These are phyloP conservation scores for Colletotrichum truncatum DNA, from an alignment of 2,329 filamentous ascomycete genomes.

Conservation along the genomic window DNA sequence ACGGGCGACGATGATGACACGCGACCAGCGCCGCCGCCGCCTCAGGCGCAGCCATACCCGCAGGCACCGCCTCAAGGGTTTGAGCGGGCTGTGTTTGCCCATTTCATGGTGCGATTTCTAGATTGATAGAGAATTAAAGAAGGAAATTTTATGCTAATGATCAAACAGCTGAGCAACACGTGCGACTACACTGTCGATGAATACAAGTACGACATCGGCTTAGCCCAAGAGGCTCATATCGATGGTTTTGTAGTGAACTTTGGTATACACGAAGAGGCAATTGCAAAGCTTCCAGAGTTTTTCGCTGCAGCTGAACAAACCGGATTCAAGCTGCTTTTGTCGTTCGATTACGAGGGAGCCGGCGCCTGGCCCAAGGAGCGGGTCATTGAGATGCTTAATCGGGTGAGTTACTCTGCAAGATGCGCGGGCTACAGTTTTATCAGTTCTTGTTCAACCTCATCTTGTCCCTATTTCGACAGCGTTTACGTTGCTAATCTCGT, in stretches of 20 bases:
- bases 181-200: conserved; percentile 21
- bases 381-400: conserved; percentile 21
- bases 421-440: too few species aligned
- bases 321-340: conserved; percentile 29
- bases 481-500: neutral
- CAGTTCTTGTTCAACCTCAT: too few species aligned
- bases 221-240: conserved; percentile 29
- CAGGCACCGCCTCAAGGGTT: conserved; percentile 8
- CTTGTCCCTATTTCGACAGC: too few species aligned
- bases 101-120: conserved; percentile 21
- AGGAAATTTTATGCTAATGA: neutral
- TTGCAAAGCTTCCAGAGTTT: conserved; percentile 20
- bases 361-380: conserved; percentile 25
- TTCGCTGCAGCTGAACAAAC: conserved; percentile 25
- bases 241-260: conserved; percentile 29
- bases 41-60: neutral
- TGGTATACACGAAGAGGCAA: conserved; percentile 29
- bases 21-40: conserved; percentile 2
- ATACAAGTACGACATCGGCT: conserved; percentile 21
- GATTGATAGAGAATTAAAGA: neutral
- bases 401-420: too few species aligned
- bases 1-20: conserved; percentile 24
- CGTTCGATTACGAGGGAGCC: conserved; percentile 27
- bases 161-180: conserved; percentile 23
- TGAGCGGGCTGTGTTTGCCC: conserved; percentile 23